These are phyloP conservation scores for Microdochium paspali DNA, from an alignment of 2,329 filamentous ascomycete species.

Conservation along the genomic window DNA sequence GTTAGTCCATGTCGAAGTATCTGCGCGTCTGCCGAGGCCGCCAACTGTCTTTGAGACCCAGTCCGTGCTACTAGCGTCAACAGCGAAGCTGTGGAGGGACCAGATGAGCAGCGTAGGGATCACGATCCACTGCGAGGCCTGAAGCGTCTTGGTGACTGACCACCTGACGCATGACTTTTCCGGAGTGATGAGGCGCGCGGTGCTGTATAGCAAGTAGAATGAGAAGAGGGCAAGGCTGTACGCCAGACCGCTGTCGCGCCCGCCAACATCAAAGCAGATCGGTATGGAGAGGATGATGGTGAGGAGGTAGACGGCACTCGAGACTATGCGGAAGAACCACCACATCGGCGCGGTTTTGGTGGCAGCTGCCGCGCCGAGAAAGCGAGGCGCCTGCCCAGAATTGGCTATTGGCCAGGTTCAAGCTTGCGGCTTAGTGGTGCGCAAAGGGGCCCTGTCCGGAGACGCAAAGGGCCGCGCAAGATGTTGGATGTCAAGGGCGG, in stretches of 20 bases:
- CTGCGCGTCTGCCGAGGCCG: slow-evolving; percentile 33
- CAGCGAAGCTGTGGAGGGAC: slow-evolving; percentile 90
- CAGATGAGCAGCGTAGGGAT: slow-evolving; percentile 85
- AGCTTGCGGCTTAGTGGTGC: background rate
- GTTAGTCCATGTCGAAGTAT: slow-evolving; percentile 60
- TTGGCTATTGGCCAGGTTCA: slow-evolving; percentile 3
- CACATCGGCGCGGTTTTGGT: slow-evolving; percentile 57
- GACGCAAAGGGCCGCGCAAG: too few species aligned
- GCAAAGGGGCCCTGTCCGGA: too few species aligned
- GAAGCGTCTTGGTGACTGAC: slow-evolving; percentile 58
- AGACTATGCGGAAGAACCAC: slow-evolving; percentile 68
- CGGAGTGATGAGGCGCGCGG: slow-evolving; percentile 72
- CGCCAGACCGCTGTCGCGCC: slow-evolving; percentile 84
- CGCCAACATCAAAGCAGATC: slow-evolving; percentile 95
- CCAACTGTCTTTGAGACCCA: slow-evolving; percentile 79
- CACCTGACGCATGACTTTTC: slow-evolving; percentile 66
- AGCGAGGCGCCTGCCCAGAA: slow-evolving; percentile 21
- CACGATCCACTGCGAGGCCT: slow-evolving; percentile 75
- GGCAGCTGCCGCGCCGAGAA: slow-evolving; percentile 21
- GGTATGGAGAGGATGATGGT: slow-evolving; percentile 93
- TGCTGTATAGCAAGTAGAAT: slow-evolving; percentile 86
- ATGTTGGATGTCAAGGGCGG: background rate
- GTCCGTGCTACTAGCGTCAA: slow-evolving; percentile 67
- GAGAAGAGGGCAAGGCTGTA: slow-evolving; percentile 83
- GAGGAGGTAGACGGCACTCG: slow-evolving; percentile 77